Evolutionary conservation across 106 monocot species (phyloP).

Genomic region (Allium cepa): DNA sequence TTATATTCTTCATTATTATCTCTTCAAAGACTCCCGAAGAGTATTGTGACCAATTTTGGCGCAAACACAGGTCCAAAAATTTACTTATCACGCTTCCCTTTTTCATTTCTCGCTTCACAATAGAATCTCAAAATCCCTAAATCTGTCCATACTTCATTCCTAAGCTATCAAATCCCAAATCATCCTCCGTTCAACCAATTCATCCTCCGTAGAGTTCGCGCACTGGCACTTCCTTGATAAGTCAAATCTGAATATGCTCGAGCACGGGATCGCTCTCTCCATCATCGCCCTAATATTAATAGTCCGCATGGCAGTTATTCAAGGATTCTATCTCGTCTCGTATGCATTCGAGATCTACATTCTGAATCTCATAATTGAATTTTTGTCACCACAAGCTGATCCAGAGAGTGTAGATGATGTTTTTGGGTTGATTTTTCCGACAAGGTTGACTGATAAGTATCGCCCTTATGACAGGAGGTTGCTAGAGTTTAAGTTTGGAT

Average conservation of each 20-base stretch:
- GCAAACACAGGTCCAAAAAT: too few relatives aligned
- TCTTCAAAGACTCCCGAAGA: too few relatives aligned
- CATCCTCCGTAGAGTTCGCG: too few relatives aligned
- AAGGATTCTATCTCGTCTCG: slow-evolving; percentile 75
- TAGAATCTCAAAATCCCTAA: too few relatives aligned
- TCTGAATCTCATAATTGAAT: slow-evolving; percentile 65
- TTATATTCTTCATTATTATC: too few relatives aligned
- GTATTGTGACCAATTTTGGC: too few relatives aligned
- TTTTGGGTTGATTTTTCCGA: slow-evolving; percentile 21
- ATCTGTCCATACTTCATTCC: too few relatives aligned
- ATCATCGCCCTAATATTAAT: slow-evolving; percentile 28
- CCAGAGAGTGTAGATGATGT: slow-evolving; percentile 19
- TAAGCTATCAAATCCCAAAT: too few relatives aligned
- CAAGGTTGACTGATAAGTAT: slow-evolving; percentile 56
- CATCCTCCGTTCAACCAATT: too few relatives aligned
- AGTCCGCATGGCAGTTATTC: slow-evolving; percentile 33
- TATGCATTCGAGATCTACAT: slow-evolving; percentile 79
- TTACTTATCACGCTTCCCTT: too few relatives aligned
- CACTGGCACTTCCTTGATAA: slow-evolving; percentile 85
- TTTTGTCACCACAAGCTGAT: slow-evolving; percentile 75
- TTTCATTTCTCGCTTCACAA: too few relatives aligned
- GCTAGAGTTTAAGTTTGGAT: slow-evolving; percentile 91
- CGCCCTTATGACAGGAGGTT: slow-evolving; percentile 73
- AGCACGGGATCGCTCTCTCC: slow-evolving; percentile 49
- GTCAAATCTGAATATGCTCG: slow-evolving; percentile 49